Conservation (phyloP, 768 basidiomycete genomes). For the Lactarius pseudohatsudake region DNA sequence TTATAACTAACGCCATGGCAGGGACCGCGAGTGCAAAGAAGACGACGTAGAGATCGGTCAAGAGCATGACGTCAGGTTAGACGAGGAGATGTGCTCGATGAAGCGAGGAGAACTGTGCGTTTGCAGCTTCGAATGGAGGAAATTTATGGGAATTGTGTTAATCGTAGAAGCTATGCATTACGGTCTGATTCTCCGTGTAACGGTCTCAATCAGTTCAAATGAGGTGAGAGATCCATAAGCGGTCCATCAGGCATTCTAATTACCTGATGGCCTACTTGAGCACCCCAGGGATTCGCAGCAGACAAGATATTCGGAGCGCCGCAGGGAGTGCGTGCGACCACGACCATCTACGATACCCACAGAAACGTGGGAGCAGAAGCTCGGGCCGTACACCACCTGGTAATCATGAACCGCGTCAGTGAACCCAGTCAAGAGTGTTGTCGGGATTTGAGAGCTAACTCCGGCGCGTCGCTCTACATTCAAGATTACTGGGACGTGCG, state of each 20-base stretch:
- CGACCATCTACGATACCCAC: background rate
- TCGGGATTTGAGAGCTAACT: no score
- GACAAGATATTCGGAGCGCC: background rate
- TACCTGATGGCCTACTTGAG: background rate
- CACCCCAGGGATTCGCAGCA: background rate
- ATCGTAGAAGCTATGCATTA: background rate
- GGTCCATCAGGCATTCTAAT: background rate
- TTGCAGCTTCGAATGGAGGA: background rate
- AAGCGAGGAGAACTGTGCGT: background rate
- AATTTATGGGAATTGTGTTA: background rate
- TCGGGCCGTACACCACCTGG: no score
- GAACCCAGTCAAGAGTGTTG: no score
- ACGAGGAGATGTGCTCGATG: background rate
- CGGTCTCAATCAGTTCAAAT: background rate
- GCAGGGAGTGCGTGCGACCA: background rate
- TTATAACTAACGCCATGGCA: no score
- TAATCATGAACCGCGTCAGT: background rate
- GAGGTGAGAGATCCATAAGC: background rate
- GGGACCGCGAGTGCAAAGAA: no score
- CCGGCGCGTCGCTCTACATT: no score
- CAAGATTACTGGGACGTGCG: no score
- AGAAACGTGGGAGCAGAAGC: background rate
- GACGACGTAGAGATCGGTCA: background rate
- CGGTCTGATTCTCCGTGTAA: background rate
- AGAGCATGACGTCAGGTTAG: background rate